phyloP scores from a whole-genome alignment of 106 monocot genomes.

The Dendrobium nobile region DNA sequence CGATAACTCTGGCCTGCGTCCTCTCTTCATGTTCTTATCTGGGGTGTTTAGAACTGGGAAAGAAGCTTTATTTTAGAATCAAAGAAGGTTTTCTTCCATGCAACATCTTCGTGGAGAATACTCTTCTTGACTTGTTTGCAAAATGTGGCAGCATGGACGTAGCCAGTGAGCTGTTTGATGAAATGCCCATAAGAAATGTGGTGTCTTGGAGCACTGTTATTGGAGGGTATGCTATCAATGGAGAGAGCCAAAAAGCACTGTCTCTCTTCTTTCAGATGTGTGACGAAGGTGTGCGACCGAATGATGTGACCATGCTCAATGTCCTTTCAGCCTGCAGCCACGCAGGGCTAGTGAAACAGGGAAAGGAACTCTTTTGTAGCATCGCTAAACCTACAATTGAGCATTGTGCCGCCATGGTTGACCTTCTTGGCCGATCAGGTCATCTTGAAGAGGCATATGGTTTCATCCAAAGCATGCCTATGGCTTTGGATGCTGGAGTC shows the following conservation, averaged over 20 bases:
- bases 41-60: conserved; percentile 15
- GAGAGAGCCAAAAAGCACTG: conserved; percentile 17
- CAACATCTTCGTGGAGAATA: conserved; percentile 1
- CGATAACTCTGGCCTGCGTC: conserved; percentile 10
- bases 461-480: conserved; percentile 41
- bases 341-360: conserved; percentile 18
- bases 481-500: conserved; percentile 30
- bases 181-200: conserved; percentile 2
- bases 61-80: conserved; percentile 2
- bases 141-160: conserved; percentile 8
- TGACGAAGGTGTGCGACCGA: conserved; percentile 15
- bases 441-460: conserved; percentile 26
- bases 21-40: conserved; percentile 16
- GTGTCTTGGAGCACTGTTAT: conserved; percentile 12
- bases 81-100: neutral
- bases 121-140: conserved; percentile 6
- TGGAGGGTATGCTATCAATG: conserved; percentile 14
- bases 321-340: conserved; percentile 26
- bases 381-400: conserved; percentile 21
- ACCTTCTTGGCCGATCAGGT: conserved; percentile 45
- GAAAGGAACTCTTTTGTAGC: conserved; percentile 14
- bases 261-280: conserved; percentile 12
- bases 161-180: neutral
- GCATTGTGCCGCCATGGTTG: conserved; percentile 60
- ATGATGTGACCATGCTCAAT: conserved; percentile 19